Base-by-base conservation (phyloP, 306 rosid species). In the Corylus avellana region DNA sequence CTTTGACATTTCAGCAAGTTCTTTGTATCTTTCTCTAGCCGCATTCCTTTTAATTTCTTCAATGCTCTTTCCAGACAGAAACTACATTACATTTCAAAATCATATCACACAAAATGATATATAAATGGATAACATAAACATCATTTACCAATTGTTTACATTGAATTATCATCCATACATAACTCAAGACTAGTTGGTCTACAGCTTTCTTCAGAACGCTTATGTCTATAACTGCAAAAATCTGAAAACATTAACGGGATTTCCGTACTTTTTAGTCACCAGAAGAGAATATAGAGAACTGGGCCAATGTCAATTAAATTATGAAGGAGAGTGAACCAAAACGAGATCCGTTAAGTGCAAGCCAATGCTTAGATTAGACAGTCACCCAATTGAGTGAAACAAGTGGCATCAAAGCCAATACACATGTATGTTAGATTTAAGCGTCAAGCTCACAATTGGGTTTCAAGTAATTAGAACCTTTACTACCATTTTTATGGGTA, bases 61-160 rank as follows among this genome's bases (percentile, higher is more conserved):
- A 39, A 53, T 37, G 66, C 68, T 74, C 77, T 35, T 74, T 56
- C 66, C 77, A 56, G 67, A 74, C n/a, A 74, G 51, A 56, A 74
- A 29, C 77, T 74, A 74, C 7, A 37, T n/a, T 29, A 10, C 77
- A 39, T 74, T 29, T 53, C 57, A 11, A 49, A 74, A 56, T 56
- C 25, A 11, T 44, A 73, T 73, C 17, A 35, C 27, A 73, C 7
- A 73, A 73, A 32, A 32, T 32, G 35, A 22, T 16, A 14, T 25
- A 62, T 1, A 27, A 11, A 54, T 4, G 17, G 58, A 17, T 12
- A 54, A 22, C 4, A 27, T 12, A 27, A 27, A 12, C 25, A 62
- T 4, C 13, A 27, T 27, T 29, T 27, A 12, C 64, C 6, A 22
- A 22, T 9, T 22, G 64, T 9, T 58, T 58, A 20, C 5, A n/a